Conservation (phyloP, 2,329 filamentous ascomycete genomes). For the Myriangium duriaei region DNA sequence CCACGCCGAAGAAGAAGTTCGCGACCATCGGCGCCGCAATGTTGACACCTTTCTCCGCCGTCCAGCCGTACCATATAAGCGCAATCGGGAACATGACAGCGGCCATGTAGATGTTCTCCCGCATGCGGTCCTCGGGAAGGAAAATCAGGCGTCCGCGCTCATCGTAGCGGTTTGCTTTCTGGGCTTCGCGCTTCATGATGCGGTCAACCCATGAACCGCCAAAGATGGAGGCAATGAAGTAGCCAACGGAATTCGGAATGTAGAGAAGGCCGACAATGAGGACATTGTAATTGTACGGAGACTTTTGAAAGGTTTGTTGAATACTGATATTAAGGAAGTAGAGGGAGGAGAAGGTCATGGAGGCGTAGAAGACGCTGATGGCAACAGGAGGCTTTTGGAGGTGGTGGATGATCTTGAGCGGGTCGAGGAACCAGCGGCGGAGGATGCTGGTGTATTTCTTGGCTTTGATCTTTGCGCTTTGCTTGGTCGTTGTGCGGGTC, state of each 20-base stretch:
- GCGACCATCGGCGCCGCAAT: slow-evolving; percentile 21
- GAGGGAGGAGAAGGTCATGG: slow-evolving; percentile 61
- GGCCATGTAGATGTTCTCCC: slow-evolving; percentile 69
- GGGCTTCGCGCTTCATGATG: slow-evolving; percentile 68
- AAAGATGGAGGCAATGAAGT: slow-evolving; percentile 53
- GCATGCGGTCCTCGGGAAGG: slow-evolving; percentile 68
- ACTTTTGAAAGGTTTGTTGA: slow-evolving; percentile 52
- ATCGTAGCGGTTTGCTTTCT: slow-evolving; percentile 55
- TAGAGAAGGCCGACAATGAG: slow-evolving; percentile 65
- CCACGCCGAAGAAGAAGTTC: slow-evolving; percentile 50
- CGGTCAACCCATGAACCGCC: slow-evolving; percentile 67
- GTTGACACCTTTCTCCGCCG: slow-evolving; percentile 44
- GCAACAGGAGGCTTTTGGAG: slow-evolving; percentile 63
- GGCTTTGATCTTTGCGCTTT: slow-evolving; percentile 47
- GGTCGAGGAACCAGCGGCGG: slow-evolving; percentile 56
- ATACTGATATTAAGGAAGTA: slow-evolving; percentile 70
- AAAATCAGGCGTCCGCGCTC: slow-evolving; percentile 52
- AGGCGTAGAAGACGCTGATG: slow-evolving; percentile 60
- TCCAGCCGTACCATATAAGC: slow-evolving; percentile 69
- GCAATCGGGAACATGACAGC: slow-evolving; percentile 57
- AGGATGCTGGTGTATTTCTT: slow-evolving; percentile 40
- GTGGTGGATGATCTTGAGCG: slow-evolving; percentile 56
- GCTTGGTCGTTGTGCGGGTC: slow-evolving; percentile 45
- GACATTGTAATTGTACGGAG: slow-evolving; percentile 57
- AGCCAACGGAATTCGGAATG: slow-evolving; percentile 62